Percentiles rank a stretch among this genome's conserved stretches.
Evolutionary conservation across 2,329 filamentous ascomycete genomes (phyloP).

Genomic region (Orbilia ellipsospora): DNA sequence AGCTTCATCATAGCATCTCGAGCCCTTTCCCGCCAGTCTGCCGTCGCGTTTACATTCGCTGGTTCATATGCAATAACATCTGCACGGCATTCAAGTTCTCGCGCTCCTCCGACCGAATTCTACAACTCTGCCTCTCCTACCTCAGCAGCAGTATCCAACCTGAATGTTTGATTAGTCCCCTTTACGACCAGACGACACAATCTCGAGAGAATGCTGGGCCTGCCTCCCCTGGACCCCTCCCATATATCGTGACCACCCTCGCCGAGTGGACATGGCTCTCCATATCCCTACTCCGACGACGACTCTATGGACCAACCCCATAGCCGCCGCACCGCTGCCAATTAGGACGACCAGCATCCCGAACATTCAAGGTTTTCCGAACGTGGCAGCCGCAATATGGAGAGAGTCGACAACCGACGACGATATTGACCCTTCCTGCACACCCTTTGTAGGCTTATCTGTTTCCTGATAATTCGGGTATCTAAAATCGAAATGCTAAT

Average conservation of each 20-base stretch:
- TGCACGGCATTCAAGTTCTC: slow-evolving; percentile 1
- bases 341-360: slow-evolving; percentile 3
- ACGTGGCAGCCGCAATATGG: slow-evolving; percentile 47
- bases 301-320: slow-evolving; percentile 31
- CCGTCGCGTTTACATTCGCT: slow-evolving; percentile 22
- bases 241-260: slow-evolving; percentile 39
- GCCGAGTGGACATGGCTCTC: slow-evolving; percentile 46
- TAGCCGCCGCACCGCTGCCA: slow-evolving; percentile 17
- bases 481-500: neutral
- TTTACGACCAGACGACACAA: slow-evolving; percentile 1
- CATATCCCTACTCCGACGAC: slow-evolving; percentile 27
- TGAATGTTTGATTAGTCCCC: too few relatives aligned
- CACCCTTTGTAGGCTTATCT: slow-evolving; percentile 50
- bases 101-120: neutral
- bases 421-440: slow-evolving; percentile 53
- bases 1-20: too few relatives aligned
- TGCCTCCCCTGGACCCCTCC: slow-evolving; percentile 45
- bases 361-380: slow-evolving; percentile 1
- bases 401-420: slow-evolving; percentile 43
- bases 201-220: slow-evolving; percentile 45
- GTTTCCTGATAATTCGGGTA: slow-evolving; percentile 3
- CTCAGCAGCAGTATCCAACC: too few relatives aligned
- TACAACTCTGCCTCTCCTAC: too few relatives aligned
- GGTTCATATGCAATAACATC: neutral
- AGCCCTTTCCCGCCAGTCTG: neutral